These are phyloP conservation scores for Candida schatavii DNA, from an alignment of 805 yeast species.

Conservation along the genomic window DNA sequence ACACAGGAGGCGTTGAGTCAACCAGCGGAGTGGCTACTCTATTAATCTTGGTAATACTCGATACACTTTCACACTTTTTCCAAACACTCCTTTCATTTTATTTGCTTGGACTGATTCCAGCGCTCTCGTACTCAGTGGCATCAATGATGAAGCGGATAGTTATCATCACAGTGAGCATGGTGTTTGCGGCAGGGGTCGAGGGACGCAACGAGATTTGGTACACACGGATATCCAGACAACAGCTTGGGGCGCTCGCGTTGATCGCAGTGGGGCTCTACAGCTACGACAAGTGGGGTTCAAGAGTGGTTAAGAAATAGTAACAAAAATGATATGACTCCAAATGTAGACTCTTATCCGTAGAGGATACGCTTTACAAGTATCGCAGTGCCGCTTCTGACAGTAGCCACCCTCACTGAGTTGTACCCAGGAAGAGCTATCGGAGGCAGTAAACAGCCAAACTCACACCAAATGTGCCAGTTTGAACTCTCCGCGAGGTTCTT, in stretches of 20 bases:
- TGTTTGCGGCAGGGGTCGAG: constrained; percentile 41
- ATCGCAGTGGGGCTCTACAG: constrained; percentile 57
- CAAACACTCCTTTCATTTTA: constrained; percentile 83
- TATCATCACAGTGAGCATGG: constrained; percentile 72
- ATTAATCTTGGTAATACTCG: constrained; percentile 52
- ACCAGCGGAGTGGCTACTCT: constrained; percentile 29
- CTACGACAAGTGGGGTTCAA: constrained; percentile 63
- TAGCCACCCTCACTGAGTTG: too few species aligned
- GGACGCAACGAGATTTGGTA: constrained; percentile 20
- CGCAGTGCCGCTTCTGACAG: too few species aligned
- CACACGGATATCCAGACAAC: constrained; percentile 41
- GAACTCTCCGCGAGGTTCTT: too few species aligned
- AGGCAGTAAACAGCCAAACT: too few species aligned
- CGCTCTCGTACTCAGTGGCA: constrained; percentile 84
- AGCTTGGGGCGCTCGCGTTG: constrained; percentile 46
- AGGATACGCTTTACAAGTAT: too few species aligned
- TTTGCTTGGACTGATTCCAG: constrained; percentile 74
- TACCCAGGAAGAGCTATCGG: too few species aligned
- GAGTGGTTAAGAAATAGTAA: neutral
- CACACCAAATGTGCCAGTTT: too few species aligned
- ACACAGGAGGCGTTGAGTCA: constrained; percentile 8
- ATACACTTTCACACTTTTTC: constrained; percentile 73
- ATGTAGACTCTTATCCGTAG: too few species aligned
- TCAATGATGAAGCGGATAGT: constrained; percentile 86
- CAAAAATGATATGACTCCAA: too few species aligned